A percentile compares a stretch with the other conserved stretches of the same genome.
phyloP scores from a whole-genome alignment of 176 grass and related monocot genomes.

The Ensete glaucum region DNA sequence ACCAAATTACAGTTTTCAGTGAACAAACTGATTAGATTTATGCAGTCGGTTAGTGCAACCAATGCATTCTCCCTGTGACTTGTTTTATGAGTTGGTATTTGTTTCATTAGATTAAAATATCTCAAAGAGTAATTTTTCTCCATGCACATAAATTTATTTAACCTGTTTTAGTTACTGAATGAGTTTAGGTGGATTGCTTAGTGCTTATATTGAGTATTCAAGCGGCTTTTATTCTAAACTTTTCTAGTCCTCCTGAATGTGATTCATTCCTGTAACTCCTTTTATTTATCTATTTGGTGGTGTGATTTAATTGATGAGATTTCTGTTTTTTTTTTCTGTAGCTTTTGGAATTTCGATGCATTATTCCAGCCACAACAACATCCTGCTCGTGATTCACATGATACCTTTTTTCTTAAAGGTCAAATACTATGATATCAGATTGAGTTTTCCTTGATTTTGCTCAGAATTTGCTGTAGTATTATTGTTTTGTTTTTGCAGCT shows the following conservation, averaged over 20 bases:
- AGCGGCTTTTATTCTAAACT: neutral
- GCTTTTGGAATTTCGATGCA: conserved; percentile 99
- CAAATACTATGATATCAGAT: neutral
- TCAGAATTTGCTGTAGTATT: neutral
- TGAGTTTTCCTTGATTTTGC: neutral
- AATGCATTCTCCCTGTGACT: too few species aligned
- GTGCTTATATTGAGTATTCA: neutral
- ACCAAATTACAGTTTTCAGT: too few species aligned
- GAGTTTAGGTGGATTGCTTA: neutral
- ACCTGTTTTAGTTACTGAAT: neutral
- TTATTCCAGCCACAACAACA: conserved; percentile 95
- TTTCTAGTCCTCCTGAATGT: neutral
- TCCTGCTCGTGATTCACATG: conserved; percentile 96
- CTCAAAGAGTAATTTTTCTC: too few species aligned
- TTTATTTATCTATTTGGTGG: neutral
- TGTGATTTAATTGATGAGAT: neutral
- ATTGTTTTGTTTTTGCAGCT: conserved; percentile 28
- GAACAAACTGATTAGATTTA: too few species aligned
- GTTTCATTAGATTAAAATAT: too few species aligned
- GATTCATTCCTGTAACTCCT: neutral
- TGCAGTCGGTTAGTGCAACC: too few species aligned
- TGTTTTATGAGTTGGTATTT: too few species aligned
- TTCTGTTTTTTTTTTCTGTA: conserved; percentile 15
- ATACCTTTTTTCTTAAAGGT: conserved; percentile 92
- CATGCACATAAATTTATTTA: too few species aligned